Percentiles rank a stretch among this genome's conserved stretches.
These are phyloP conservation scores for Citrus hindsii DNA, from an alignment of 345 rosid species.

Conservation along the genomic window DNA sequence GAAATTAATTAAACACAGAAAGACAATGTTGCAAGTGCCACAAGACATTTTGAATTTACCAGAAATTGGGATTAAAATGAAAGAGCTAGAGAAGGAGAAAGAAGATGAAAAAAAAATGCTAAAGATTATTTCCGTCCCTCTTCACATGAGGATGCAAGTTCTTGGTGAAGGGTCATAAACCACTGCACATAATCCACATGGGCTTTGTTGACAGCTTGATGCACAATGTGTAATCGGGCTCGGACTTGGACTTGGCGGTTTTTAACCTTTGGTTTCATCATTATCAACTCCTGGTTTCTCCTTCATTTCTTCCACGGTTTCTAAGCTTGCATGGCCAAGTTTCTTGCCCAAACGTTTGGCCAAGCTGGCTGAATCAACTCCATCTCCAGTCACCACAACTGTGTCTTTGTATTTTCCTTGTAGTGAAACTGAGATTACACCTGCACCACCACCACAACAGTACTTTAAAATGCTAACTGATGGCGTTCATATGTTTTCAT, in stretches of 20 bases:
- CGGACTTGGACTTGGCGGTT: background rate
- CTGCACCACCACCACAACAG: background rate
- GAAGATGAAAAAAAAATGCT: background rate
- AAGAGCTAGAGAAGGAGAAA: background rate
- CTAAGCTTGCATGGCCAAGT: slow-evolving; percentile 4
- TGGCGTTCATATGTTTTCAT: background rate
- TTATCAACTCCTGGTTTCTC: background rate
- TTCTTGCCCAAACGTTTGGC: slow-evolving; percentile 10
- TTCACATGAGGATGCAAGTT: background rate
- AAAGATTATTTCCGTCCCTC: background rate
- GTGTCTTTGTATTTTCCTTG: slow-evolving; percentile 10
- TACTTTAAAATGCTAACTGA: background rate
- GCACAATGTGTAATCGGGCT: background rate
- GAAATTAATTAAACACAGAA: background rate
- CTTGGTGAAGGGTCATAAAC: background rate
- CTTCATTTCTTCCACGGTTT: slow-evolving; percentile 5
- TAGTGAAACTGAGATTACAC: slow-evolving; percentile 12
- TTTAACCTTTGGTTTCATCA: too few species aligned
- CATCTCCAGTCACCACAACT: slow-evolving; percentile 14
- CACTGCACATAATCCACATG: background rate
- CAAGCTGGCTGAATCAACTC: slow-evolving; percentile 13
- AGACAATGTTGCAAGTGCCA: background rate
- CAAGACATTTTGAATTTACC: background rate
- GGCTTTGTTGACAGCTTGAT: background rate
- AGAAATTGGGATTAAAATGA: background rate